A percentile compares a stretch with the other conserved stretches of the same genome.
Conservation (phyloP, 805 yeast genomes). For the Maudiozyma serrabonitensis region DNA sequence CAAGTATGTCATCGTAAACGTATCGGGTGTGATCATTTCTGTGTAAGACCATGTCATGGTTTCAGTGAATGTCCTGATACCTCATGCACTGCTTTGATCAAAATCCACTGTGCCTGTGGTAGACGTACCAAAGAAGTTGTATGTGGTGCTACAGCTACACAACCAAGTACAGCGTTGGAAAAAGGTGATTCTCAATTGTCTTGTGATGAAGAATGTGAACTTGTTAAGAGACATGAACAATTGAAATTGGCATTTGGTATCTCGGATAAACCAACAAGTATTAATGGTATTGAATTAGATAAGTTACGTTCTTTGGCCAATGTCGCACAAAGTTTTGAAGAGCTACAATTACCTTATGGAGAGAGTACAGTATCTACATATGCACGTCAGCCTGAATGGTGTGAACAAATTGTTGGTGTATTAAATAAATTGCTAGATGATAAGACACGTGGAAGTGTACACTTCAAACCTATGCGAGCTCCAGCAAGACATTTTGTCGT, state of each 20-base stretch:
- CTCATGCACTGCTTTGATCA: conserved; percentile 44
- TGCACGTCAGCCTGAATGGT: conserved; percentile 55
- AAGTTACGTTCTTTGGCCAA: conserved; percentile 15
- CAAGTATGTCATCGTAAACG: conserved; percentile 47
- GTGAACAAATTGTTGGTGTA: conserved; percentile 48
- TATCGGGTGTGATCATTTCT: conserved; percentile 56
- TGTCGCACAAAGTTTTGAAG: conserved; percentile 20
- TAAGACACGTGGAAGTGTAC: conserved; percentile 34
- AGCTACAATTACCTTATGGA: conserved; percentile 32
- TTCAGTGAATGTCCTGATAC: conserved; percentile 43
- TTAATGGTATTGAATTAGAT: conserved; percentile 6
- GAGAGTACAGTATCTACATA: conserved; percentile 40
- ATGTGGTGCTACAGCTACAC: conserved; percentile 45
- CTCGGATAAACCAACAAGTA: background rate
- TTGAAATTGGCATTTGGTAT: conserved; percentile 50
- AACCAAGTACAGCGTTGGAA: background rate
- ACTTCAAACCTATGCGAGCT: conserved; percentile 65
- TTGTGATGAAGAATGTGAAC: conserved; percentile 66
- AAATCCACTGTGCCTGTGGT: conserved; percentile 57
- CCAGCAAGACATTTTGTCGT: conserved; percentile 66
- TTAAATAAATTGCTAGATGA: conserved; percentile 41
- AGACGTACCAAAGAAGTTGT: conserved; percentile 35
- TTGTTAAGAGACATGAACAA: conserved; percentile 47
- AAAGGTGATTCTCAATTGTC: conserved; percentile 24
- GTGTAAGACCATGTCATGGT: conserved; percentile 57